A percentile compares a stretch with the other conserved stretches of the same genome.
phyloP scores from a whole-genome alignment of 257 asterid species.

The Fraxinus americana region DNA sequence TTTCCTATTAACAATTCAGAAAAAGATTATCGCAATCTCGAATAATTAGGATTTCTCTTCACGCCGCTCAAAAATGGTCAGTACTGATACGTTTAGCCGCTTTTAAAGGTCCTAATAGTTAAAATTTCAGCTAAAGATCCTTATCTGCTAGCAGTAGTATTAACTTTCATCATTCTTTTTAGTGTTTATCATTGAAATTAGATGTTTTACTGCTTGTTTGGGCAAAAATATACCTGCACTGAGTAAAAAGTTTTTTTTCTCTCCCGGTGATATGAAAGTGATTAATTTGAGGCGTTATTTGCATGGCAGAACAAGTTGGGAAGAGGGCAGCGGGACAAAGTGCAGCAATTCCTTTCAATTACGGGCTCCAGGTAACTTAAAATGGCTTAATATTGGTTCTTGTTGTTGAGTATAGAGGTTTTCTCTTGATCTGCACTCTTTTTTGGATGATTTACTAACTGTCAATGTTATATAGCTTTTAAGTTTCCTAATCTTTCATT shows the following conservation, averaged over 20 bases:
- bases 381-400: neutral
- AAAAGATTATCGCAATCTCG: neutral
- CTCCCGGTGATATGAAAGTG: constrained; percentile 12
- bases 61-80: neutral
- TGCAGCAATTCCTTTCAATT: constrained; percentile 89
- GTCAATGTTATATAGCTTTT: neutral
- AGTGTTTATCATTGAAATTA: neutral
- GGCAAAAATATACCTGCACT: neutral
- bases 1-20: neutral
- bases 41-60: neutral
- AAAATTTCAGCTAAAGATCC: neutral
- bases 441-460: neutral
- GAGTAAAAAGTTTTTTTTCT: neutral
- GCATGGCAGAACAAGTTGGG: constrained; percentile 79
- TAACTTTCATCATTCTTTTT: neutral
- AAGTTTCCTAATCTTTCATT: constrained; percentile 1
- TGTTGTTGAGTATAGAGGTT: neutral
- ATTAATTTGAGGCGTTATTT: constrained; percentile 19
- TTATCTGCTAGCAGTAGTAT: neutral
- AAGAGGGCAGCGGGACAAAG: constrained; percentile 92
- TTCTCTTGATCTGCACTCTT: constrained; percentile 2
- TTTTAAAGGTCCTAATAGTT: neutral
- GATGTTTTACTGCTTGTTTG: neutral
- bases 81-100: neutral
- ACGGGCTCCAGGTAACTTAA: constrained; percentile 78